Base-by-base conservation (phyloP, 1,284 basidiomycete species). In the Tranzscheliella williamsii region DNA sequence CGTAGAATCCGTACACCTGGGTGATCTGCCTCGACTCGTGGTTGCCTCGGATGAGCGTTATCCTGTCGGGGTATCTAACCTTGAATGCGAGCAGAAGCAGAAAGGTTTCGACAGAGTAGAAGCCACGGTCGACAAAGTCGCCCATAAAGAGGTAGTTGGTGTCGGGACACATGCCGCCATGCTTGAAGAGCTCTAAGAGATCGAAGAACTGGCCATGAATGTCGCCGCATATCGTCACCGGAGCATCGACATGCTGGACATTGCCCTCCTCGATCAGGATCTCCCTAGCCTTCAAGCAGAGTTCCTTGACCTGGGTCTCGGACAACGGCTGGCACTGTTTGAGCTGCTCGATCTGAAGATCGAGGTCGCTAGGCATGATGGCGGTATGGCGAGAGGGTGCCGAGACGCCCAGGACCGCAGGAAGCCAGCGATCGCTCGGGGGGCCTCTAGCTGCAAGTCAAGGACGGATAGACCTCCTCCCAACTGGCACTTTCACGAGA, bases 191-290 rank as follows among this genome's bases (percentile, higher is more conserved):
- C 81, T 98, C 92, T 85, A 96, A 87, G 64, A 98, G 84, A 79
- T 98, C 94, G 79, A 89, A 95, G 79, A 98, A 98, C 78, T 98
- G 94, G 11, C 94, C 94, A 75, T 98, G 94, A 43, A 98, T 98
- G 80, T 98, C 95, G 17, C 94, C 94, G 76, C 95, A 98, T 79
- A 98, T 93, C 41, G 95, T 97, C 4, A 97, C 92, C 11, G 94
- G 94, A 23, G 91, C 88, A 81, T 96, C 92, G 21, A 98, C 90
- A 70, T 88, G 86, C 79, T 97, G 93, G 2, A 98, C 91, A 76
- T 98, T 98, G 6, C 89, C 91, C 79, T 98, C 94, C 79, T 97
- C 94, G 70, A 98, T 90, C 38, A 79, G 63, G 34, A 97, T 94
- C 80, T 97, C 94, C 56, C 93, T 85, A 17, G 94, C 94, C 76